phyloP scores from a whole-genome alignment of 306 rosid genomes.

The Comarum palustre region DNA sequence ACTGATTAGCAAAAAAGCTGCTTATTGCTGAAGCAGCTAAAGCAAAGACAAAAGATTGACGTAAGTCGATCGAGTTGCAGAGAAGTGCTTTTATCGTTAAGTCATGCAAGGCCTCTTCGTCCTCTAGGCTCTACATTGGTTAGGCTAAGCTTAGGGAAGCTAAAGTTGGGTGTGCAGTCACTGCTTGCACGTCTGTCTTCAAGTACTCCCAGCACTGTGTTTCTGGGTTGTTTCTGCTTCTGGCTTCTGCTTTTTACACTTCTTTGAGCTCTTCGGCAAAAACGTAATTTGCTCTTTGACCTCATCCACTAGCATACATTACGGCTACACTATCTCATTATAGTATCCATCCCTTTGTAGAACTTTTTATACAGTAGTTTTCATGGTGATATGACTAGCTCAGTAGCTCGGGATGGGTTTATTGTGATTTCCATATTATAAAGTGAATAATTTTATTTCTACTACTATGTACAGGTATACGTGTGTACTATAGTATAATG shows the following conservation, averaged over 20 bases:
- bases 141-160: not conserved
- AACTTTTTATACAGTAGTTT: not conserved
- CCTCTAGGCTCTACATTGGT: slow-evolving; percentile 11
- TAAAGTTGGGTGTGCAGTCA: slow-evolving; percentile 1
- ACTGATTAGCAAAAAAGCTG: not conserved
- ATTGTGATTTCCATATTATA: too few relatives aligned
- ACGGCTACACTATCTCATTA: not conserved
- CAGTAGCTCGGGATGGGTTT: too few relatives aligned
- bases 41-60: not conserved
- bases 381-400: not conserved
- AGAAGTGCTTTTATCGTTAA: not conserved
- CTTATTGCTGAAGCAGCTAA: not conserved
- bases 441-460: not conserved
- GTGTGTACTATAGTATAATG: not conserved
- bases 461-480: too few relatives aligned
- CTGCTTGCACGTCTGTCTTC: not conserved
- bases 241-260: not conserved
- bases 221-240: not conserved
- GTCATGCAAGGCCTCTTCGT: slow-evolving; percentile 5
- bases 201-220: not conserved
- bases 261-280: not conserved
- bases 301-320: not conserved
- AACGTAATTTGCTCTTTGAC: not conserved
- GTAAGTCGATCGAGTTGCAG: not conserved
- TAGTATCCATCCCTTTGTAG: not conserved